phyloP scores from a whole-genome alignment of 2,329 filamentous ascomycete genomes.

The Tympanopsis confertula region DNA sequence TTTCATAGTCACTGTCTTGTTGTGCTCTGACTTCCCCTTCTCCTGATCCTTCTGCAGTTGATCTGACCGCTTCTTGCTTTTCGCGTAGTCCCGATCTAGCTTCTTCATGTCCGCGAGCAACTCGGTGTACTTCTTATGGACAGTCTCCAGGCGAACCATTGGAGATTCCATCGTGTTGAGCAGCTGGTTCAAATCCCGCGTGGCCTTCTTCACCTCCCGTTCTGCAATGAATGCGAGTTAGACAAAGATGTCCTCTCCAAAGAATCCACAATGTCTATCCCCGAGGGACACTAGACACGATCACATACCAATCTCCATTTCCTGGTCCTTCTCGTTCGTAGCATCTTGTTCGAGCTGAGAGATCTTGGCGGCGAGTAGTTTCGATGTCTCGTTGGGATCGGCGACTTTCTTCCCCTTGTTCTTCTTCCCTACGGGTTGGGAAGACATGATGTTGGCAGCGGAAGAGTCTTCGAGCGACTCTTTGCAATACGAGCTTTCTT shows the following conservation, averaged over 20 bases:
- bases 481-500: too few relatives aligned
- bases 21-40: constrained; percentile 73
- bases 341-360: constrained; percentile 90
- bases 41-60: constrained; percentile 95
- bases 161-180: constrained; percentile 78
- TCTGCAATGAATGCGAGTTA: too few relatives aligned
- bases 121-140: constrained; percentile 85
- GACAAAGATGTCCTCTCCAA: too few relatives aligned
- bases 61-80: constrained; percentile 91
- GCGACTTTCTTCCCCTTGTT: constrained; percentile 1
- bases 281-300: too few relatives aligned
- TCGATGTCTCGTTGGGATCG: constrained; percentile 80
- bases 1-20: constrained; percentile 80
- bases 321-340: constrained; percentile 87
- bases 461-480: too few relatives aligned
- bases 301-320: constrained; percentile 60
- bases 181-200: constrained; percentile 76
- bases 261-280: too few relatives aligned
- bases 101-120: constrained; percentile 91
- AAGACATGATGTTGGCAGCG: constrained; percentile 1
- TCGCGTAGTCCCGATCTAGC: constrained; percentile 83
- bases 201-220: constrained; percentile 87
- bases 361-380: constrained; percentile 84
- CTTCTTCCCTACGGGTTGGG: background rate
- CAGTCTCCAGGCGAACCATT: constrained; percentile 78